Conservation (phyloP, 2,329 filamentous ascomycete species). For the Sclerotinia glacialis region DNA sequence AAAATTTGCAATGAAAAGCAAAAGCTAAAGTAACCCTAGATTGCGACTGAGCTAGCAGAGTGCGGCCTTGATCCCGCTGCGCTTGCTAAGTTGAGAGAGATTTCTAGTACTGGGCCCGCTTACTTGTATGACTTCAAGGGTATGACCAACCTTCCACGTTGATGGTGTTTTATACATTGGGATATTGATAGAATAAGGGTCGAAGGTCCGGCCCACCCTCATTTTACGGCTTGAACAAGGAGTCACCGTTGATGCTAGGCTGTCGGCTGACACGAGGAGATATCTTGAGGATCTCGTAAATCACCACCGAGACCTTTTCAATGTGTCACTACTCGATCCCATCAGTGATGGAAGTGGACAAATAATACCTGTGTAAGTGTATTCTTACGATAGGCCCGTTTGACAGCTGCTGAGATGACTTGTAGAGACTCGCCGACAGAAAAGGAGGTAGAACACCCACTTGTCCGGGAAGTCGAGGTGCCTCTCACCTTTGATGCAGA, state of each 20-base stretch:
- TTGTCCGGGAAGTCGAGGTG: constrained; percentile 60
- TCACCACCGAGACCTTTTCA: constrained; percentile 6
- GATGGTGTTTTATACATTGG: neutral
- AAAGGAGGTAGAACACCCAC: constrained; percentile 8
- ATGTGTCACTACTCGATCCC: neutral
- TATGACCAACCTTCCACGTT: constrained; percentile 35
- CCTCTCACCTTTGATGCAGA: constrained; percentile 73
- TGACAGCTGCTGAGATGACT: neutral
- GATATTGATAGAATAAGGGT: constrained; percentile 32
- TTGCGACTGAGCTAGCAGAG: constrained; percentile 19
- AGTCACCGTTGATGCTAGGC: constrained; percentile 63
- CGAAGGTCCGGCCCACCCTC: constrained; percentile 62
- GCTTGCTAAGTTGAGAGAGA: constrained; percentile 25
- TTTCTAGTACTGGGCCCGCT: constrained; percentile 19
- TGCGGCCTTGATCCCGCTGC: constrained; percentile 16
- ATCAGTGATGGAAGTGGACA: neutral
- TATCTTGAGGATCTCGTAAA: constrained; percentile 58
- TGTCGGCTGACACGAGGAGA: constrained; percentile 55
- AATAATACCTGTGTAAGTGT: neutral
- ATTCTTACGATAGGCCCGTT: neutral
- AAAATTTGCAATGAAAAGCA: neutral
- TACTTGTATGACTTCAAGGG: constrained; percentile 57
- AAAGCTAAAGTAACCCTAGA: constrained; percentile 15
- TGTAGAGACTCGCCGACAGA: neutral
- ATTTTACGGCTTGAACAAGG: constrained; percentile 66